These are phyloP conservation scores for Colletotrichum trifolii DNA, from an alignment of 2,329 filamentous ascomycete genomes.

Conservation along the genomic window DNA sequence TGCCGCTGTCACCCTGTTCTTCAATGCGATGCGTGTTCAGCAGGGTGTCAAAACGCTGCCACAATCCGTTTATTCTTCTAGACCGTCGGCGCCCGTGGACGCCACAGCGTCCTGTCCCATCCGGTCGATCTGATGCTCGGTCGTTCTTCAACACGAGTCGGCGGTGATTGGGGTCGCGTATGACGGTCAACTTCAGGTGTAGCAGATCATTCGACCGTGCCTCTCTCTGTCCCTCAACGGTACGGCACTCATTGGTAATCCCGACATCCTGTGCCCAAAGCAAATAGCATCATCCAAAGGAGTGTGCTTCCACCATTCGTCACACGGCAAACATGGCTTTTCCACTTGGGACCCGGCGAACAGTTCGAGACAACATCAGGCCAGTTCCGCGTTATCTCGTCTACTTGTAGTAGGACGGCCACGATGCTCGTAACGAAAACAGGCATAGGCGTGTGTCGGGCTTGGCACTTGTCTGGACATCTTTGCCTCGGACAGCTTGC, in stretches of 20 bases:
- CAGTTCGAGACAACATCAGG: too few relatives aligned
- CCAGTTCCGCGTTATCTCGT: too few relatives aligned
- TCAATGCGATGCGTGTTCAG: conserved; percentile 26
- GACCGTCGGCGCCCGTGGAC: conserved; percentile 8
- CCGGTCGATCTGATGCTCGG: conserved; percentile 6
- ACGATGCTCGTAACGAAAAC: too few relatives aligned
- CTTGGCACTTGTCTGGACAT: too few relatives aligned
- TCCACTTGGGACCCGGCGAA: too few relatives aligned
- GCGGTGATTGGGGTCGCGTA: neutral
- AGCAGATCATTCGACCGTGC: neutral
- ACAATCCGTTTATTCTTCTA: conserved; percentile 24
- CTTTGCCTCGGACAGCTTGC: neutral
- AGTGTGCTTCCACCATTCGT: too few relatives aligned
- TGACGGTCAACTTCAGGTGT: conserved; percentile 26
- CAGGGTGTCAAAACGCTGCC: conserved; percentile 9
- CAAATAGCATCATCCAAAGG: too few relatives aligned
- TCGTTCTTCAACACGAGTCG: conserved; percentile 18
- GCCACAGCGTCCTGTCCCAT: neutral
- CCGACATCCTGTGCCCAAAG: too few relatives aligned
- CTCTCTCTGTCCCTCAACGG: conserved; percentile 22
- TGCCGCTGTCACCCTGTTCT: conserved; percentile 29
- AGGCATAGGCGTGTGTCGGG: too few relatives aligned
- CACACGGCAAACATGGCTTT: too few relatives aligned
- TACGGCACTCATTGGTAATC: neutral
- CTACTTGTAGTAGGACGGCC: too few relatives aligned